phyloP scores from a whole-genome alignment of 1,139 yeast species.

The Diutina neorugosa region DNA sequence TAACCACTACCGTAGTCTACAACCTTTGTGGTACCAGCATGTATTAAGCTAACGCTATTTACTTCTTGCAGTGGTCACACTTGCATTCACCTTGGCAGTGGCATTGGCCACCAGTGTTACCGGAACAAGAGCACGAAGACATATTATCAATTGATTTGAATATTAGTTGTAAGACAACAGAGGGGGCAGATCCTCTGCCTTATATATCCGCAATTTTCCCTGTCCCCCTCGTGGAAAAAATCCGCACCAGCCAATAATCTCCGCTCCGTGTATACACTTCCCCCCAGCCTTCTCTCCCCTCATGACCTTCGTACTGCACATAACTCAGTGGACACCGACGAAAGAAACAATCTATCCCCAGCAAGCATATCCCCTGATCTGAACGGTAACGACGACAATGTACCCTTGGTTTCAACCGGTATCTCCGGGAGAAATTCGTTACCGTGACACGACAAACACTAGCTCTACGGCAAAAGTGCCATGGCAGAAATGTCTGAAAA shows the following conservation, averaged over 20 bases:
- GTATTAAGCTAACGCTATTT: neutral
- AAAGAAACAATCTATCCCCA: too few relatives aligned
- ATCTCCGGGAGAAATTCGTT: too few relatives aligned
- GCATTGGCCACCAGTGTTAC: neutral
- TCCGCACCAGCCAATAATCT: neutral
- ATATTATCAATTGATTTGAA: neutral
- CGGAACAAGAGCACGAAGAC: constrained; percentile 1
- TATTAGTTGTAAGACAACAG: too few relatives aligned
- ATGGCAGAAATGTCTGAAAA: too few relatives aligned
- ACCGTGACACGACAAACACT: too few relatives aligned
- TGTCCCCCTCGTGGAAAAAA: neutral
- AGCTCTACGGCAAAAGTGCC: too few relatives aligned
- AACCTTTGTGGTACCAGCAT: neutral
- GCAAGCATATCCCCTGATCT: too few relatives aligned
- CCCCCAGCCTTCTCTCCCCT: too few relatives aligned
- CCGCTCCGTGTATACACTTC: neutral
- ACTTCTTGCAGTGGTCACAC: constrained; percentile 4
- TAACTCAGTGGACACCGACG: neutral
- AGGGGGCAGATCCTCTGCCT: neutral
- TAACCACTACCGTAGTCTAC: neutral
- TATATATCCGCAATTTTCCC: neutral
- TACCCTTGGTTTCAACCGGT: too few relatives aligned
- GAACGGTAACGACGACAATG: too few relatives aligned
- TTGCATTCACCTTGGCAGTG: constrained; percentile 2
- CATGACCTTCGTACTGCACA: too few relatives aligned